Evolutionary conservation across 78 protist species (phyloP).

Genomic region (Mastigamoeba balamuthi): DNA sequence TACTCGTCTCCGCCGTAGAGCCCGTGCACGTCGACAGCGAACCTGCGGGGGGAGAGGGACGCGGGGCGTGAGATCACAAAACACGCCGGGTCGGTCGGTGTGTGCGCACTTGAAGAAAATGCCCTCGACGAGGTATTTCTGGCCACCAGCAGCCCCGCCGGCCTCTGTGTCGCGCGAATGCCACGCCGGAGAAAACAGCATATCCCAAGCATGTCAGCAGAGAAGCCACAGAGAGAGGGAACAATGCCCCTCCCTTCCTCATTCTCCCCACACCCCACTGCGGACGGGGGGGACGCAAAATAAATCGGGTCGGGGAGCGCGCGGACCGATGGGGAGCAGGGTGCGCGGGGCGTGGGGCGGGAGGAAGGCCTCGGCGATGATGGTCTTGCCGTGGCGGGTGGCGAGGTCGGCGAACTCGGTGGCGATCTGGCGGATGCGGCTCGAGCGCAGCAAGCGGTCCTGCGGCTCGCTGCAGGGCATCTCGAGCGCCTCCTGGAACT

Average conservation of each 20-base stretch:
- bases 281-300: no score
- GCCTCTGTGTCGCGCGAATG: no score
- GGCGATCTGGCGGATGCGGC: constrained; percentile 20
- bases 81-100: not conserved
- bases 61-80: not conserved
- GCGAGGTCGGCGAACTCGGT: constrained; percentile 33
- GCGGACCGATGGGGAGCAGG: no score
- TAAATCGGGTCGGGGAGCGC: no score
- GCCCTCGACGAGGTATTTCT: constrained; percentile 40
- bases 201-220: no score
- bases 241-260: no score
- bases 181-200: no score
- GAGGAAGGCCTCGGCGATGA: constrained; percentile 8
- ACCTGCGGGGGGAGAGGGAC: not conserved
- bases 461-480: not conserved
- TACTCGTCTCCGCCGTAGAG: constrained; percentile 49
- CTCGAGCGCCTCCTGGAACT: not conserved
- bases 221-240: no score
- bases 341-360: no score
- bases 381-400: constrained; percentile 29
- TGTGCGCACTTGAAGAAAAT: constrained; percentile 21
- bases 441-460: not conserved
- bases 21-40: constrained; percentile 39
- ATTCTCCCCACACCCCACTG: no score
- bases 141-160: constrained; percentile 57